These are phyloP conservation scores for Eucalyptus brandiana DNA, from an alignment of 345 rosid species.

Conservation along the genomic window DNA sequence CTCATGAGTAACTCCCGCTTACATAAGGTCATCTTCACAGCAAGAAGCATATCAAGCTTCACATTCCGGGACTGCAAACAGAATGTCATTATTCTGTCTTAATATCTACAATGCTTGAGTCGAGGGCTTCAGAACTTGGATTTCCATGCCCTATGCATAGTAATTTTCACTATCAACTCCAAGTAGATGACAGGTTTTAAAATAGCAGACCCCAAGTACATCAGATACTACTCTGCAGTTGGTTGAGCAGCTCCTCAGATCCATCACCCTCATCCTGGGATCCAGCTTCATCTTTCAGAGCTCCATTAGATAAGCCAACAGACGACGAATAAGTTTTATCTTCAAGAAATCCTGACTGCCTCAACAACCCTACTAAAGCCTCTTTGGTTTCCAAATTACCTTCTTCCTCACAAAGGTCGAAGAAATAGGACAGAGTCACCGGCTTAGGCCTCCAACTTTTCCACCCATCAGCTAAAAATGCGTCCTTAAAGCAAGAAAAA, in stretches of 20 bases:
- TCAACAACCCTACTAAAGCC: slow-evolving; percentile 34
- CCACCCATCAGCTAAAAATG: slow-evolving; percentile 40
- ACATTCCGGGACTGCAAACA: not conserved
- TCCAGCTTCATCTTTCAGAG: not conserved
- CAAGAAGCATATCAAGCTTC: not conserved
- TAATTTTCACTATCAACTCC: not conserved
- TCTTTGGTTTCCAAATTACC: slow-evolving; percentile 37
- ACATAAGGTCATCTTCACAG: not conserved
- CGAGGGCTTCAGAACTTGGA: not conserved
- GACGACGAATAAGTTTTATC: slow-evolving; percentile 36
- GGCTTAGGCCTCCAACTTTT: slow-evolving; percentile 72
- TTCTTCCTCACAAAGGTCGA: slow-evolving; percentile 57
- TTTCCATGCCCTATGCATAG: not conserved
- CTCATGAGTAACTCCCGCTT: not conserved
- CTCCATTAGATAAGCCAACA: slow-evolving; percentile 11
- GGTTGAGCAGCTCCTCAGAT: slow-evolving; percentile 25
- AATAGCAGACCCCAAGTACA: not conserved
- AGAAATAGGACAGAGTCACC: slow-evolving; percentile 28
- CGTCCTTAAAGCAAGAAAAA: slow-evolving; percentile 50
- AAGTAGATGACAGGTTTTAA: not conserved
- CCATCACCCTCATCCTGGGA: not conserved
- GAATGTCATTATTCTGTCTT: not conserved
- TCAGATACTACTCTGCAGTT: slow-evolving; percentile 30
- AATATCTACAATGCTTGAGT: not conserved
- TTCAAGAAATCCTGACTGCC: slow-evolving; percentile 41